Evolutionary conservation across 495 filamentous ascomycete species (phyloP).

Genomic region (Aspergillus diversus): DNA sequence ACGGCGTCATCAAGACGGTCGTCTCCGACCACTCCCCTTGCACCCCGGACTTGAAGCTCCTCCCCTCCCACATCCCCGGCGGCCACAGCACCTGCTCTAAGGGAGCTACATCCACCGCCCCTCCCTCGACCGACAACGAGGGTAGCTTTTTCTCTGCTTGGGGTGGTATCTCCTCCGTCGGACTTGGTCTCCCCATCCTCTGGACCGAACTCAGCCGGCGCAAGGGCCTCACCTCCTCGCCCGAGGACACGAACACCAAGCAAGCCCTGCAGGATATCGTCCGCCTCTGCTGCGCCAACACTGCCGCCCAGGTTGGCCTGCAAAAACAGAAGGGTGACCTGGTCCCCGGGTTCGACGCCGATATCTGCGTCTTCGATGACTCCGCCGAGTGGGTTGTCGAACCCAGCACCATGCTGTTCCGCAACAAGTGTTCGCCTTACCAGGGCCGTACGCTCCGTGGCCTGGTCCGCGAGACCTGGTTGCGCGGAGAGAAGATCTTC

Average conservation of each 20-base stretch:
- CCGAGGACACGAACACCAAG: slow-evolving; percentile 46
- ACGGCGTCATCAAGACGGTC: slow-evolving; percentile 87
- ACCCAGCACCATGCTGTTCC: slow-evolving; percentile 78
- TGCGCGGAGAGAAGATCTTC: slow-evolving; percentile 79
- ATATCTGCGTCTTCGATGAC: slow-evolving; percentile 92
- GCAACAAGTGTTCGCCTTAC: slow-evolving; percentile 94
- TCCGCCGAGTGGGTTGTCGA: slow-evolving; percentile 74
- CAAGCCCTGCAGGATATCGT: slow-evolving; percentile 73
- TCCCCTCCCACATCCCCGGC: slow-evolving; percentile 67
- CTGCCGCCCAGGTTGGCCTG: slow-evolving; percentile 90
- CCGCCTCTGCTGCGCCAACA: slow-evolving; percentile 82
- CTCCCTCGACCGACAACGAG: slow-evolving; percentile 34
- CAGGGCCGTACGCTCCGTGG: slow-evolving; percentile 81
- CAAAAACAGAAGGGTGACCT: slow-evolving; percentile 80
- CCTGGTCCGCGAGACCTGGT: slow-evolving; percentile 86
- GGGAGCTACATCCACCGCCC: slow-evolving; percentile 15
- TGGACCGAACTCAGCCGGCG: slow-evolving; percentile 77
- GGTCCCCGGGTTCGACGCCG: slow-evolving; percentile 83
- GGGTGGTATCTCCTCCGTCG: slow-evolving; percentile 95
- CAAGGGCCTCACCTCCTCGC: slow-evolving; percentile 42
- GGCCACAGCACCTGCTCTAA: slow-evolving; percentile 35
- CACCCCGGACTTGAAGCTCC: slow-evolving; percentile 89
- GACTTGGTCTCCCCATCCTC: slow-evolving; percentile 87
- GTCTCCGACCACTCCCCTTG: slow-evolving; percentile 98
- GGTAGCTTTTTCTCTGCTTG: slow-evolving; percentile 95